phyloP scores from a whole-genome alignment of 163 green algal species.

The Smithsoniella earleae region DNA sequence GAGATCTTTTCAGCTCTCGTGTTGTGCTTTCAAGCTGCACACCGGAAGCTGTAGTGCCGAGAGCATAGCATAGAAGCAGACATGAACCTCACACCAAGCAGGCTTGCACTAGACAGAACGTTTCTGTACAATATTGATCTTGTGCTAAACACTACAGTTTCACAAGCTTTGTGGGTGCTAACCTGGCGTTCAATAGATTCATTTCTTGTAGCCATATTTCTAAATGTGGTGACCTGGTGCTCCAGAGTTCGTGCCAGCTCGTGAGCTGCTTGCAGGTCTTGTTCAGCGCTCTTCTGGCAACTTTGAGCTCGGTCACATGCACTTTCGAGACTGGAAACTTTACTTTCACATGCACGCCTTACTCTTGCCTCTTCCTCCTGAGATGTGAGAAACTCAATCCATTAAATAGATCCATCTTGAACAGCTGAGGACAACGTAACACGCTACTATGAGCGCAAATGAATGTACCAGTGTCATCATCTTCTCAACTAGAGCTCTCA shows the following conservation, averaged over 20 bases:
- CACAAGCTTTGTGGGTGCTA: neutral
- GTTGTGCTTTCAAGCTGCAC: neutral
- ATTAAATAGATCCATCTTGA: neutral
- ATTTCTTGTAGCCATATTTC: too few species aligned
- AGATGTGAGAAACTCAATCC: too few species aligned
- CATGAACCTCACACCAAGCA: neutral
- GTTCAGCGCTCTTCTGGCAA: too few species aligned
- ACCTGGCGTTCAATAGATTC: neutral
- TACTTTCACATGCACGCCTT: too few species aligned
- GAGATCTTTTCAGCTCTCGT: neutral
- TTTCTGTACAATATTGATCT: neutral
- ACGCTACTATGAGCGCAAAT: neutral
- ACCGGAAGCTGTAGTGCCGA: too few species aligned
- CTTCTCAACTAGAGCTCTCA: neutral
- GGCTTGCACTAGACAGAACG: neutral
- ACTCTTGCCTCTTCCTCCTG: too few species aligned
- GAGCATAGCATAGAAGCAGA: neutral
- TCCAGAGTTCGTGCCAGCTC: too few species aligned
- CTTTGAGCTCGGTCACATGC: too few species aligned
- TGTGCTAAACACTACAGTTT: neutral
- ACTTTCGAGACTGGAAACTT: too few species aligned
- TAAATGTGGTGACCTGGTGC: too few species aligned
- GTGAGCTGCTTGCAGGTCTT: too few species aligned
- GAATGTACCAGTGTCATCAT: neutral
- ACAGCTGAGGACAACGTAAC: neutral